These are phyloP conservation scores for Phytopythium litorale DNA, from an alignment of 352 stramenopile species.

Conservation along the genomic window DNA sequence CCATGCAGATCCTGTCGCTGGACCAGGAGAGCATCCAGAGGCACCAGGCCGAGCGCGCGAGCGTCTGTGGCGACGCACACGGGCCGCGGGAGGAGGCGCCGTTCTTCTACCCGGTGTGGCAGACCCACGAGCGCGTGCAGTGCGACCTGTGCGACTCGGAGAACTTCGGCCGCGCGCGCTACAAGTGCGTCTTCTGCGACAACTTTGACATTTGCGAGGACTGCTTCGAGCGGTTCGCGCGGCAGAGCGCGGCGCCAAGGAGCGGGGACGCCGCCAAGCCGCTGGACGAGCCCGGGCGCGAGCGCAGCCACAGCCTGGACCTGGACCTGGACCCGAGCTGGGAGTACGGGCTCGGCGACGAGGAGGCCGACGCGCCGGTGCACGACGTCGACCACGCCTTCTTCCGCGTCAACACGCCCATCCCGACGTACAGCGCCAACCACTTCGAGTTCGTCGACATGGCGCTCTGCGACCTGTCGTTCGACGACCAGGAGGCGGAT, in stretches of 20 bases:
- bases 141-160: constrained; percentile 40
- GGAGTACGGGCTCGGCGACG: neutral
- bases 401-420: constrained; percentile 49
- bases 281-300: neutral
- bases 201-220: constrained; percentile 42
- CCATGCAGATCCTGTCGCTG: constrained; percentile 11
- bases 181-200: constrained; percentile 50
- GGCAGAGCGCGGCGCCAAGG: constrained; percentile 9
- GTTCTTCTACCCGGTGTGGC: constrained; percentile 27
- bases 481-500: constrained; percentile 3
- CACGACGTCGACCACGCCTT: constrained; percentile 64
- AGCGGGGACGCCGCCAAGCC: neutral
- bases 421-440: constrained; percentile 57
- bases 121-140: constrained; percentile 35
- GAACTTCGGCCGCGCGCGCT: constrained; percentile 36
- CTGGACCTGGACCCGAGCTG: neutral
- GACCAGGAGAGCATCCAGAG: constrained; percentile 21
- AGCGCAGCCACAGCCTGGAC: neutral
- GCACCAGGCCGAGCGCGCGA: neutral
- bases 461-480: neutral
- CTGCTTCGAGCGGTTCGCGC: constrained; percentile 34
- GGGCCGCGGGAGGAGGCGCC: neutral
- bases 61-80: neutral
- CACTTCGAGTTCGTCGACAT: constrained; percentile 36
- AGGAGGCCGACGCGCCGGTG: constrained; percentile 12